Percentiles rank a stretch among this genome's conserved stretches.
These are phyloP conservation scores for Hypoxylon fragiforme DNA, from an alignment of 495 filamentous ascomycete species.

Conservation along the genomic window DNA sequence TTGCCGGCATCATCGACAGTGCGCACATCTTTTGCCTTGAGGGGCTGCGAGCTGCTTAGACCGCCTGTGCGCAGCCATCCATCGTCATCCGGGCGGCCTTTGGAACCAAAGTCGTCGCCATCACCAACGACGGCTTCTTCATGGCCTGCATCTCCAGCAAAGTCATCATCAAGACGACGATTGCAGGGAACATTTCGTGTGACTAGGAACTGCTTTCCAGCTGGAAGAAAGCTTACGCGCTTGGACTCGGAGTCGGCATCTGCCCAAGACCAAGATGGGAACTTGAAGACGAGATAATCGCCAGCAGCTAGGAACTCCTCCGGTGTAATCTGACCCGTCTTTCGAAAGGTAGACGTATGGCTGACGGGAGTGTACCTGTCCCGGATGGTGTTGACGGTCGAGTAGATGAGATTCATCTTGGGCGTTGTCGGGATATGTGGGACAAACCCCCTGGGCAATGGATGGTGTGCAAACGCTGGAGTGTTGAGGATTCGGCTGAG, in stretches of 20 bases:
- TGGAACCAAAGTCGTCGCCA: constrained; percentile 62
- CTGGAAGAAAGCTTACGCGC: constrained; percentile 79
- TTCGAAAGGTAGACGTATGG: constrained; percentile 89
- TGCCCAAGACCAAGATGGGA: constrained; percentile 98
- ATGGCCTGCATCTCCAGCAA: constrained; percentile 80
- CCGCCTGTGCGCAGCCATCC: constrained; percentile 91
- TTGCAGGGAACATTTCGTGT: constrained; percentile 93
- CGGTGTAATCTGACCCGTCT: constrained; percentile 91
- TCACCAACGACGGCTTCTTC: constrained; percentile 84
- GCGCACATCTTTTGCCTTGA: constrained; percentile 75
- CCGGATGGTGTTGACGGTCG: constrained; percentile 79
- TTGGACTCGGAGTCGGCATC: constrained; percentile 77
- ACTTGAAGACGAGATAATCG: constrained; percentile 99
- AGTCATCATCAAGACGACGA: constrained; percentile 87
- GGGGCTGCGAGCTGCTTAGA: constrained; percentile 68
- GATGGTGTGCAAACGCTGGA: no score
- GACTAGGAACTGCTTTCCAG: constrained; percentile 92
- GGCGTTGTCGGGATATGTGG: neutral
- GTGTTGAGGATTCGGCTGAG: no score
- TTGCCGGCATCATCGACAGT: constrained; percentile 82
- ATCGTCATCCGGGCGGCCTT: constrained; percentile 64
- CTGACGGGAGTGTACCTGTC: constrained; percentile 87
- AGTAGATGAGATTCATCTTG: constrained; percentile 68
- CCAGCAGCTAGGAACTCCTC: constrained; percentile 96
- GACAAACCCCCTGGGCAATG: no score